Base-by-base conservation (phyloP, 2,329 filamentous ascomycete species). In the Fusarium sp. region DNA sequence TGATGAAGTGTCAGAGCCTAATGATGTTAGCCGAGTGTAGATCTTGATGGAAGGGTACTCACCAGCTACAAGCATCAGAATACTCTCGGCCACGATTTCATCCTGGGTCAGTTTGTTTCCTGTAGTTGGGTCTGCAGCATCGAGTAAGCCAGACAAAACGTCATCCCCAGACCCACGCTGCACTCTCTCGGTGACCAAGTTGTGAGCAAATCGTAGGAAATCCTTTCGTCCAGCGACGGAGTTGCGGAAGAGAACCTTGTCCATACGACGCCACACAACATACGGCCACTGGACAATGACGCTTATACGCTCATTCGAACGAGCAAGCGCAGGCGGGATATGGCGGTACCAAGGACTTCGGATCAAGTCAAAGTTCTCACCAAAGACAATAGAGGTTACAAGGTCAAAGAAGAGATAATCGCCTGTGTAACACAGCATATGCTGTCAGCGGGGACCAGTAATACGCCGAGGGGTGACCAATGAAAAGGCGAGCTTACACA, bases 51-150 rank as follows among this genome's bases (percentile, higher is more conserved):
- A 16, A 30, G 44, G 44, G 14, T n/a, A 30, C 24, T 16, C 14
- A 50, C 55, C 55, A 18, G 55, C 55, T 50, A 58, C 55, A 18
- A 58, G 55, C 55, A 58, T 58, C 24, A 58, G 42, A n/a, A 58
- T 58, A 18, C 55, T 58, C 26, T 58, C 55, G 0, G 55, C 55
- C 13, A 58, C 55, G 3, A 58, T 58, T 38, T 58, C 55, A 20
- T 58, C 55, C 3, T 58, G 41, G 33, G 55, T 50, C 22, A 58
- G 31, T 16, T 58, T 58, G 24, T 58, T 58, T 48, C 55, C 55
- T 38, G 42, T 58, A 28, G 55, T 36, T 35, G 55, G 42, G 28
- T 58, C 55, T 28, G 55, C 42, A 36, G 55, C 55, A n/a, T 58
- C 55, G 5, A 58, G 24, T 50, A 58, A 50, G 24, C 55, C 55